These are phyloP conservation scores for Neonectria sp. DNA, from an alignment of 2,329 filamentous ascomycete species.

Conservation along the genomic window DNA sequence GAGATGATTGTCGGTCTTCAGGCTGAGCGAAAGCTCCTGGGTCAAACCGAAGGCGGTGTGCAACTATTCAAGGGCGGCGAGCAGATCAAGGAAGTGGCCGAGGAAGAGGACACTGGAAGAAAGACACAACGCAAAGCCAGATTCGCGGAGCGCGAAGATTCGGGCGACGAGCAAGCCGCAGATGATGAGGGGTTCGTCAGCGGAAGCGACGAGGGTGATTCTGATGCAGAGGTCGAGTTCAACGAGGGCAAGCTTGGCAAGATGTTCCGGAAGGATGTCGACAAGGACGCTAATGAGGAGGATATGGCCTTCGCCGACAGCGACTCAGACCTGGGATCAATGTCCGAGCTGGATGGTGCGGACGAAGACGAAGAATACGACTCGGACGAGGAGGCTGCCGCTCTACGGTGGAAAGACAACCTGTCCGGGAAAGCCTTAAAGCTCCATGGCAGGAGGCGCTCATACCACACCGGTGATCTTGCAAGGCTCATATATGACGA, in stretches of 20 bases:
- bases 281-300: conserved; percentile 70
- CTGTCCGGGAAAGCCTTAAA: conserved; percentile 81
- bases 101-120: conserved; percentile 70
- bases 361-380: conserved; percentile 67
- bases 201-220: conserved; percentile 66
- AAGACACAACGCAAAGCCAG: conserved; percentile 72
- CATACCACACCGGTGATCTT: conserved; percentile 86
- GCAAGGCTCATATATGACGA: conserved; percentile 92
- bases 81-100: conserved; percentile 71
- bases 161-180: conserved; percentile 67
- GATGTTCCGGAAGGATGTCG: conserved; percentile 69
- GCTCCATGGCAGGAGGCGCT: conserved; percentile 77
- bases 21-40: conserved; percentile 84
- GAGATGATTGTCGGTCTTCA: conserved; percentile 94
- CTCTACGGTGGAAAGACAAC: conserved; percentile 89
- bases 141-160: conserved; percentile 73
- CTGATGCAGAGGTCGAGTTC: conserved; percentile 70
- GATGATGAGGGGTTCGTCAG: conserved; percentile 69
- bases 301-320: conserved; percentile 95
- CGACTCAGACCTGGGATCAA: conserved; percentile 94
- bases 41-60: conserved; percentile 85
- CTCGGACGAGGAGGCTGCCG: conserved; percentile 79
- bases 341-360: conserved; percentile 72
- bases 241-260: conserved; percentile 73
- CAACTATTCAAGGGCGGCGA: conserved; percentile 88